Conservation (phyloP, 73 alveolate genomes). For the Blepharisma japonicum region DNA sequence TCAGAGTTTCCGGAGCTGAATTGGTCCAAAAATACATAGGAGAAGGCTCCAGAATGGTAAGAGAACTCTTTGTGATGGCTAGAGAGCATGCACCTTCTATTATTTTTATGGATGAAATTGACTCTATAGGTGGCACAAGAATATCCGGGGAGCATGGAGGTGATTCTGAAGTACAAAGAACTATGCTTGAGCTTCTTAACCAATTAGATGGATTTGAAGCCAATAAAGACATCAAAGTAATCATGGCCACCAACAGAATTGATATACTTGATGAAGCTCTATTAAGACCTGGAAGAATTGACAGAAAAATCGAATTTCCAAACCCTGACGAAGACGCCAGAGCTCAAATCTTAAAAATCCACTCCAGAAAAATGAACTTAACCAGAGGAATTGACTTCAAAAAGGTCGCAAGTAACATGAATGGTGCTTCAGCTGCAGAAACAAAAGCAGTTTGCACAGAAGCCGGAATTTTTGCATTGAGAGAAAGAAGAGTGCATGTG, state of each 20-base stretch:
- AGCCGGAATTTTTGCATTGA: constrained; percentile 99
- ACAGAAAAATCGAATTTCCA: constrained; percentile 99
- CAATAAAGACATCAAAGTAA: constrained; percentile 73
- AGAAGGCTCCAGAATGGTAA: constrained; percentile 98
- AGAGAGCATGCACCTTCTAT: constrained; percentile 98
- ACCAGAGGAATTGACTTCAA: constrained; percentile 93
- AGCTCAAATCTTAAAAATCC: constrained; percentile 95
- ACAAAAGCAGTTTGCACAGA: constrained; percentile 95
- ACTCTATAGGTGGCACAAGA: constrained; percentile 97
- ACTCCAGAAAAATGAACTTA: constrained; percentile 94
- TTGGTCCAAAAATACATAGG: constrained; percentile 99
- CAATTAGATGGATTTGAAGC: constrained; percentile 99
- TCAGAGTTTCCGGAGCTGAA: constrained; percentile 99
- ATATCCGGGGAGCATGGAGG: constrained; percentile 95
- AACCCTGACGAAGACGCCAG: constrained; percentile 96
- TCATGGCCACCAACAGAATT: constrained; percentile 97
- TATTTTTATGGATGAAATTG: constrained; percentile 99
- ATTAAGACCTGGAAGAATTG: constrained; percentile 99
- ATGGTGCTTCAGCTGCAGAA: constrained; percentile 99
- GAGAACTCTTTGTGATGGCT: constrained; percentile 99
- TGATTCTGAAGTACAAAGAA: constrained; percentile 99
- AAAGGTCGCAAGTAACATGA: constrained; percentile 92
- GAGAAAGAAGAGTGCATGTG: constrained; percentile 99
- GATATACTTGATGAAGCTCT: constrained; percentile 99
- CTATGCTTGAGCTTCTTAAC: constrained; percentile 98